These are phyloP conservation scores for Iberis amara DNA, from an alignment of 441 rosid genomes.

Conservation along the genomic window DNA sequence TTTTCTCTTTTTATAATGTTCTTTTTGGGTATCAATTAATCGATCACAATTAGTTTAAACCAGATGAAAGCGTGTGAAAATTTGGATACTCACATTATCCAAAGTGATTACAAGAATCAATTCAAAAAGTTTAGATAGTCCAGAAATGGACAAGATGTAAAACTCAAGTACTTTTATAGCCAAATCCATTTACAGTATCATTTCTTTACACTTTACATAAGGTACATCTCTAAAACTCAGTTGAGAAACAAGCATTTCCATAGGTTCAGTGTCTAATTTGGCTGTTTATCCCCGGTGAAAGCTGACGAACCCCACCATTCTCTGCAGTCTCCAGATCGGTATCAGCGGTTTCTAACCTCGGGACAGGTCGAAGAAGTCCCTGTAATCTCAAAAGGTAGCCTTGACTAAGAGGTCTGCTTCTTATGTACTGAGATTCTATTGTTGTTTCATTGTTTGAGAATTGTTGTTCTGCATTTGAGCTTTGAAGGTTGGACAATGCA, in stretches of 20 bases:
- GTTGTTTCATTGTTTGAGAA: conserved; percentile 7
- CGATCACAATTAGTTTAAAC: too few species aligned
- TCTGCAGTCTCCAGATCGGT: conserved; percentile 17
- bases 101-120: background rate
- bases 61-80: background rate
- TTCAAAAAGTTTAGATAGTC: background rate
- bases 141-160: too few species aligned
- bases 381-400: conserved; percentile 62
- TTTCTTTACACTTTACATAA: background rate
- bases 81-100: background rate
- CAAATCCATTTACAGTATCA: conserved; percentile 3
- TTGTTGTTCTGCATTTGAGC: conserved; percentile 43
- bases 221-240: conserved; percentile 3
- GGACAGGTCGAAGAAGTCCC: conserved; percentile 48
- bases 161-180: background rate
- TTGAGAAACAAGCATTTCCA: background rate
- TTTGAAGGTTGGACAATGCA: conserved; percentile 74
- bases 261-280: background rate
- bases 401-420: conserved; percentile 54
- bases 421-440: conserved; percentile 29
- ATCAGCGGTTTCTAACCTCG: conserved; percentile 1
- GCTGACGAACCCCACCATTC: conserved; percentile 9
- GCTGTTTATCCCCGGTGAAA: background rate
- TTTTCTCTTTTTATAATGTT: background rate
- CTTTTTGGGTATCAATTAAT: conserved; percentile 6